Evolutionary conservation across 2,329 filamentous ascomycete species (phyloP).

Genomic region (Canariomyces notabilis): DNA sequence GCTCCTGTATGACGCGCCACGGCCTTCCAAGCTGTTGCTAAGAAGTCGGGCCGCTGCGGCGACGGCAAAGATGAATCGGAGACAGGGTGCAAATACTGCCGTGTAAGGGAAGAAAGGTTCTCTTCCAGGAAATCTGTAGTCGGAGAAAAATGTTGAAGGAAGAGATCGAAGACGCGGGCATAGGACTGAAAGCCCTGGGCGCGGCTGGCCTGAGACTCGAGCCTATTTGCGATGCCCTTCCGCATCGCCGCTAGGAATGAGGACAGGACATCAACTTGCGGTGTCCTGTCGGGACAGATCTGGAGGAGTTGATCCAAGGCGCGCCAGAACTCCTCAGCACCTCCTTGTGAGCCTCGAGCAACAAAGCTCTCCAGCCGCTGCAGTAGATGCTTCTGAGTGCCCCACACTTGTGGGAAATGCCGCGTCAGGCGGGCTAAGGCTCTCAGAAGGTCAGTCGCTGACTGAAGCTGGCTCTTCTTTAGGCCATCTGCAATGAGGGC

Average conservation of each 20-base stretch:
- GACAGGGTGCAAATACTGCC: conserved; percentile 47
- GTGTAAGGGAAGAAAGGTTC: conserved; percentile 49
- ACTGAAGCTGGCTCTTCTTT: conserved; percentile 66
- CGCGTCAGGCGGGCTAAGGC: conserved; percentile 63
- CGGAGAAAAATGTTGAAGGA: conserved; percentile 43
- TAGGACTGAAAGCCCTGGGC: conserved; percentile 71
- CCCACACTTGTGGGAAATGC: conserved; percentile 68
- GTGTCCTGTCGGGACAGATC: conserved; percentile 47
- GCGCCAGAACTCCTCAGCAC: conserved; percentile 67
- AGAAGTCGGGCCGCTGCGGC: conserved; percentile 31
- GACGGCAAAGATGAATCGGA: conserved; percentile 38
- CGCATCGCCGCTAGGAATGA: conserved; percentile 64
- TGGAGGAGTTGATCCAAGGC: conserved; percentile 59
- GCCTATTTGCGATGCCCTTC: conserved; percentile 64
- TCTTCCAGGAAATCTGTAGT: conserved; percentile 42
- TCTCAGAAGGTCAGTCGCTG: conserved; percentile 65
- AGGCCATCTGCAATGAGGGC: conserved; percentile 69
- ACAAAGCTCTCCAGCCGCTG: conserved; percentile 65
- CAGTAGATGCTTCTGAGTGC: conserved; percentile 52
- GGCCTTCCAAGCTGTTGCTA: conserved; percentile 45
- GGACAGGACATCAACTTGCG: conserved; percentile 46
- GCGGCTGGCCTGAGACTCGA: conserved; percentile 67
- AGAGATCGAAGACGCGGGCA: conserved; percentile 55
- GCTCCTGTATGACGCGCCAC: conserved; percentile 37
- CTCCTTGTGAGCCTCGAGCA: conserved; percentile 78